Evolutionary conservation across 2,329 filamentous ascomycete species (phyloP), one percentile per base, ranked within the genome.

Genomic region (Tolypocladium pustulatum): DNA sequence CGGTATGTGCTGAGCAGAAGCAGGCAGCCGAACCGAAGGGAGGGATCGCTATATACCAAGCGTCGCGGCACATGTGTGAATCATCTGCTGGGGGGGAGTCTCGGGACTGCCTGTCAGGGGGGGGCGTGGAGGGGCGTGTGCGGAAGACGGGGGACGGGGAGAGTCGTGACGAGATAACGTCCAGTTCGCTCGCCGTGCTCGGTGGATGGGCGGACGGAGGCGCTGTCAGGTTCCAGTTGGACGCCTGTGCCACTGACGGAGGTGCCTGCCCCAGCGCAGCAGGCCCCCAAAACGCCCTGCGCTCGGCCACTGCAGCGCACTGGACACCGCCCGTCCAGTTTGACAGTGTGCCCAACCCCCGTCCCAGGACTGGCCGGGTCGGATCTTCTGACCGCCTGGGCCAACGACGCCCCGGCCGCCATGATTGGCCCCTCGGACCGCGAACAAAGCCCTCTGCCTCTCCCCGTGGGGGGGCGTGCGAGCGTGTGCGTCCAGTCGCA

Each of bases 1-100:
- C 49, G 30, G 30, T n/a, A 58, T 41, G 51, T 56, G 53, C 54
- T 20, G 52, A 37, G 59, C 56, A 58, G 53, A 53, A 40, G 34
- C 55, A 59, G 57, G 57, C 49, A 41, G 43, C 37, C 52, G 15
- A 40, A 52, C 25, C 20, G 22, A 56, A 61, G 61, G 59, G 56
- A 58, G 58, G 25, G 57, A 60, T 53, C 53, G 59, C 64, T 63
- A 64, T 65, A 65, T 65, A 57, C 57, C 56, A 59, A 62, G 38
- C 55, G 60, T 60, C 59, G 58, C 61, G 63, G 64, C 64, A 65
- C 64, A 64, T 65, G 61, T 62, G 57, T 65, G 59, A 61, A 61
- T 64, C 59, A 61, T 60, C 56, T 61, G 60, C 60, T 46, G 57
- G 38, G 57, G 56, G 58, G 54, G 52, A 55, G 53, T 55, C 55